Evolutionary conservation across 129 eudicot species (phyloP).

Genomic region (Arctium lappa): DNA sequence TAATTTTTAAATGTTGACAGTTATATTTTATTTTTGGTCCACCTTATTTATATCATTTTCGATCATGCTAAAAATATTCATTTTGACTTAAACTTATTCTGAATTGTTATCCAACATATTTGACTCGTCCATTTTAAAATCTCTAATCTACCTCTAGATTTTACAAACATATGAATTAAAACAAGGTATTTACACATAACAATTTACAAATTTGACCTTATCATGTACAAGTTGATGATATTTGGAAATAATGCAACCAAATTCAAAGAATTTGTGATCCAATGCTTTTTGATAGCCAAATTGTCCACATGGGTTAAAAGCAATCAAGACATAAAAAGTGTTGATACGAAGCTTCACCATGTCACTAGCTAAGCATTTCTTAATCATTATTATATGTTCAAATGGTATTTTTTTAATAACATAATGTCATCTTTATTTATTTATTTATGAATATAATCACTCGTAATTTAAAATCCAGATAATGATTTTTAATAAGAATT

Average conservation of each 20-base stretch:
- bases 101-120: neutral
- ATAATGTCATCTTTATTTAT: neutral
- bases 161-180: neutral
- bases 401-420: slow-evolving; percentile 4
- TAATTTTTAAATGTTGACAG: too few relatives aligned
- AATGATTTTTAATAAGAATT: neutral
- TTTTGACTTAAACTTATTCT: neutral
- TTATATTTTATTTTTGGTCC: neutral
- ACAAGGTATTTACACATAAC: neutral
- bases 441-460: neutral
- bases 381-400: slow-evolving; percentile 12
- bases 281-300: slow-evolving; percentile 14
- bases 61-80: neutral
- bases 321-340: slow-evolving; percentile 13
- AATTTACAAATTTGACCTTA: neutral
- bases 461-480: neutral
- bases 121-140: neutral
- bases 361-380: slow-evolving; percentile 22
- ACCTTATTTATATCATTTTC: neutral
- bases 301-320: slow-evolving; percentile 26
- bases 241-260: slow-evolving; percentile 1
- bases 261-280: slow-evolving; percentile 8
- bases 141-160: neutral
- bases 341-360: slow-evolving; percentile 16
- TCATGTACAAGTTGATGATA: neutral